Evolutionary conservation across 805 yeast species (phyloP), one percentile per base, ranked within the genome.

Genomic region (Pichia gijzeniarum): DNA sequence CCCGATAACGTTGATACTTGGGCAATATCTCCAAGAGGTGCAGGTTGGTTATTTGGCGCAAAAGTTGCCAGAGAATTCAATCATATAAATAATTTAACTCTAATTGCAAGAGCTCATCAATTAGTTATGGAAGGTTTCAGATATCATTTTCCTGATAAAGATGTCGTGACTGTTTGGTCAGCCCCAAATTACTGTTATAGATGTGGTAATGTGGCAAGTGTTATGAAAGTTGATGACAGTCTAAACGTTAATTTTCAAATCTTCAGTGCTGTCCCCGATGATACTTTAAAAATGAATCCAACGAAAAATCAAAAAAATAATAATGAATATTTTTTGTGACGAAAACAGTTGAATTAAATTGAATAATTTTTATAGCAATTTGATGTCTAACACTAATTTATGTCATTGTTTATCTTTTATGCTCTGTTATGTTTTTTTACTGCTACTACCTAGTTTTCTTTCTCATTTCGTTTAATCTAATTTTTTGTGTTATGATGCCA

Each of bases 1-100:
- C 99, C 99, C 1, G 98, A 91, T 63, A 90, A 90, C 58, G 96
- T 90, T 37, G 96, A 88, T 56, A 87, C 96, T 12, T 91, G 99
- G 99, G 96, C 95, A 19, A 96, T 93, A 18, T 83, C 95, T 22
- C 96, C 97, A 28, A 77, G 99, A 60, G 99, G 99, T 50, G 99
- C 99, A 0, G 99, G 99, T 12, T 91, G 98, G 98, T 69, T 91
- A 43, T 91, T 91, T 63, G 99, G 99, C 20, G 78, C 89, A 38
- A 84, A 85, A 62, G 97, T 93, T 20, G 93, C 96, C 16, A 71
- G 96, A 47, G 98, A 93, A 65, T 93, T 93, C 68, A 93, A 91
- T 67, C 95, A 93, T 64, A 95, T 91, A 45, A 91, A 93, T 63
- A 89, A 89, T 53, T 71, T 93, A 50, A 79, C 79, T 53, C 70